Evolutionary conservation across 2,329 filamentous ascomycete genomes (phyloP), one percentile per base, ranked within the genome.

Genomic region (Fusarium lyarnte): DNA sequence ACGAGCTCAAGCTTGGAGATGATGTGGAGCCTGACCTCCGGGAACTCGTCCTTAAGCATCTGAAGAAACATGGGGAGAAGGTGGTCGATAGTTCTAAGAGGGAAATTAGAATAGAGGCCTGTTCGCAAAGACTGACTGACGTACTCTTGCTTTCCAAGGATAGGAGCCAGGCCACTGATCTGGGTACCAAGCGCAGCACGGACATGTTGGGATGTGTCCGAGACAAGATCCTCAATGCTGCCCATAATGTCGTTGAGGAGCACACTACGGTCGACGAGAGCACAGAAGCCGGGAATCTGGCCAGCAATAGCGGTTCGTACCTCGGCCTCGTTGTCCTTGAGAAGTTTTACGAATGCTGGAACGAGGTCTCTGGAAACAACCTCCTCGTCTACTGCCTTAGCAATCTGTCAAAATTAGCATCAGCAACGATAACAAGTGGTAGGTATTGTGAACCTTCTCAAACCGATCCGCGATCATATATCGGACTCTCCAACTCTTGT

Each of bases 381-480:
- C 84, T 99, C 96, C 77, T 98, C 95, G 79, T 98, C 95, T 55
- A 99, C 96, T 36, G 96, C 96, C 87, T 98, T 98, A 71, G 96
- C 96, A 81, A 99, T 97, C 94, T 97, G 77, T 46, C 46, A 57
- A 54, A 39, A 66, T 73, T 19, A 66, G 46, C 33, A 59, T 23
- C 33, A 27, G 19, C 14, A 23, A 23, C 47, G 7, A 47, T 12
- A 38, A 39, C 12, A 11, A 80, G 19, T 17, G 19, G n/a, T 9
- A 45, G 39, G 23, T 35, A 42, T 17, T 38, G 25, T 58, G 31
- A 49, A 77, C 94, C 92, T 98, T 98, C 84, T 99, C 96, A 80
- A 98, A 99, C 81, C 94, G 91, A 83, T 99, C 96, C 53, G 96
- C 96, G 77, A 99, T 96, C 96, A 99, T 99, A 84, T 98, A 99